phyloP scores from a whole-genome alignment of 2,329 filamentous ascomycete genomes.

The Penicillium sp. region DNA sequence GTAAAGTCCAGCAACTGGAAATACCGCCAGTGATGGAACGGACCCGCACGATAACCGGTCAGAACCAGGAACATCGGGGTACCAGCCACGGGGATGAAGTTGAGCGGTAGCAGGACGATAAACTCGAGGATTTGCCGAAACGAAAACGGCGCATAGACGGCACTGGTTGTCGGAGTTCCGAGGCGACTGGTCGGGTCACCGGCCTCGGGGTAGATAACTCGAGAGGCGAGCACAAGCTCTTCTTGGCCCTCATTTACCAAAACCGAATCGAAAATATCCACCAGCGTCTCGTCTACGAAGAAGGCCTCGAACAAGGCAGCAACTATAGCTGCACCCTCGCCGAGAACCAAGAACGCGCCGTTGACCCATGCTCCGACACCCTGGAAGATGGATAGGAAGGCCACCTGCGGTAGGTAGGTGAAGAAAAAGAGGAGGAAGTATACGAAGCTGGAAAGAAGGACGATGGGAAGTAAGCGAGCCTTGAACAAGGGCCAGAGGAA shows the following conservation, averaged over 20 bases:
- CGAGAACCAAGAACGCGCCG: constrained; percentile 77
- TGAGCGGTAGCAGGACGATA: constrained; percentile 74
- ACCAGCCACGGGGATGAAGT: constrained; percentile 80
- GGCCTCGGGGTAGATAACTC: constrained; percentile 65
- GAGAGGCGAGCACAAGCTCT: constrained; percentile 65
- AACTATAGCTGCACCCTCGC: constrained; percentile 61
- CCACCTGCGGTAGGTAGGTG: constrained; percentile 83
- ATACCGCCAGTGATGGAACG: constrained; percentile 87
- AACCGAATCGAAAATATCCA: constrained; percentile 82
- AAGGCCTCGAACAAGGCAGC: constrained; percentile 73
- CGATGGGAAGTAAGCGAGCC: constrained; percentile 73
- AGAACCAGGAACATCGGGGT: constrained; percentile 82
- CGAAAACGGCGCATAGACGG: constrained; percentile 84
- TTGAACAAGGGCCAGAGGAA: constrained; percentile 81
- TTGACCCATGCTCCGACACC: constrained; percentile 85
- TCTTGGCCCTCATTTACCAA: constrained; percentile 71
- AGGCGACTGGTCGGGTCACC: constrained; percentile 74
- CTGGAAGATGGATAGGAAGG: constrained; percentile 86
- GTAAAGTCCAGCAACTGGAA: constrained; percentile 75
- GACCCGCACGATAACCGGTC: constrained; percentile 82
- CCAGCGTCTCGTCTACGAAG: constrained; percentile 74
- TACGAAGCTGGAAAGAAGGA: constrained; percentile 77
- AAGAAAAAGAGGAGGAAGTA: constrained; percentile 85
- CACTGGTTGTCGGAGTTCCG: constrained; percentile 73
- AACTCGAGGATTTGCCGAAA: constrained; percentile 88